phyloP scores from a whole-genome alignment of 164 flowering plant genomes.

The Umbilicus rupestris region DNA sequence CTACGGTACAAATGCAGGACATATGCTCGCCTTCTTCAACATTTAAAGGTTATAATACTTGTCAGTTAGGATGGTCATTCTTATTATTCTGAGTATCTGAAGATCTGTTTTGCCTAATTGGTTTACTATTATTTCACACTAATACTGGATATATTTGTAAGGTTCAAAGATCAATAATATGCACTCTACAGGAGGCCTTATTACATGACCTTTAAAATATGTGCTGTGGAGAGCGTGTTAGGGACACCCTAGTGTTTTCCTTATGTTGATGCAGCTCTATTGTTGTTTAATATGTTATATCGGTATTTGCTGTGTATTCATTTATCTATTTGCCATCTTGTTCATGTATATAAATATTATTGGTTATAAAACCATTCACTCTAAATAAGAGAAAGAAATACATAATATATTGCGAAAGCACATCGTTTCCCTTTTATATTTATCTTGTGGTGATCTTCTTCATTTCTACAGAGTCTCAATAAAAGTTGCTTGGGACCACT shows the following conservation, averaged over 20 bases:
- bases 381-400: too few species aligned
- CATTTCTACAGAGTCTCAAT: conserved; percentile 69
- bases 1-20: conserved; percentile 97
- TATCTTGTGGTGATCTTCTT: background rate
- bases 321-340: too few species aligned
- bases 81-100: background rate
- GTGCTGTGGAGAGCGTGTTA: background rate
- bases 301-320: too few species aligned
- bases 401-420: background rate
- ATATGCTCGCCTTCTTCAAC: conserved; percentile 96
- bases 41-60: conserved; percentile 55
- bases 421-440: background rate
- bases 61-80: background rate
- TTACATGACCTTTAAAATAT: background rate
- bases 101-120: background rate
- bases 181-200: too few species aligned
- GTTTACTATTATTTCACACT: background rate
- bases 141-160: background rate
- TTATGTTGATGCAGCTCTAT: background rate
- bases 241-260: background rate
- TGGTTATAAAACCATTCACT: too few species aligned
- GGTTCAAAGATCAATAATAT: background rate
- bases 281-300: too few species aligned
- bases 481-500: conserved; percentile 79
- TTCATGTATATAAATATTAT: too few species aligned